phyloP scores from a whole-genome alignment of 139 green algal species.

The Asterochloris sp. region DNA sequence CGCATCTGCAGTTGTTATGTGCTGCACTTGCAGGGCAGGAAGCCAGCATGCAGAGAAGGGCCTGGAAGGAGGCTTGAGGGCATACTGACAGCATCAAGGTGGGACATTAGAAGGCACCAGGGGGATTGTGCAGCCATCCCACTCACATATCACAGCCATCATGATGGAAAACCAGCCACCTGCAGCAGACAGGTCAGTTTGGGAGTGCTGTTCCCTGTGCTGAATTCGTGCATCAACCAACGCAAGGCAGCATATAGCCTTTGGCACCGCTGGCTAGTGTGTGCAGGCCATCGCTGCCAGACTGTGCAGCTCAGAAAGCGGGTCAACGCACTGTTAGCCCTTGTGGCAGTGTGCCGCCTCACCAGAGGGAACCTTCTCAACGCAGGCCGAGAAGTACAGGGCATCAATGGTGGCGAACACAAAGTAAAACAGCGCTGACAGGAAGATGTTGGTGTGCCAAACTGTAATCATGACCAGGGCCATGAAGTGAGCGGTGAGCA shows the following conservation, averaged over 20 bases:
- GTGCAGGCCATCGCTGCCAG: background rate
- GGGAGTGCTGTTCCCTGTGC: too few relatives aligned
- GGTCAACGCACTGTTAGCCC: background rate
- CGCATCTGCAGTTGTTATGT: too few relatives aligned
- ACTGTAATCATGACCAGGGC: slow-evolving; percentile 29
- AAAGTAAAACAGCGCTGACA: slow-evolving; percentile 14
- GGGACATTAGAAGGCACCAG: too few relatives aligned
- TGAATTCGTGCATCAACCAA: background rate
- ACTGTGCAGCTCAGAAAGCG: background rate
- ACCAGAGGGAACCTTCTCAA: slow-evolving; percentile 42
- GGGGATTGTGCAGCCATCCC: too few relatives aligned
- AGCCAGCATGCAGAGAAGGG: too few relatives aligned
- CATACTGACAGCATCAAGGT: too few relatives aligned
- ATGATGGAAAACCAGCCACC: slow-evolving; percentile 31
- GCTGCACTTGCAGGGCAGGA: too few relatives aligned
- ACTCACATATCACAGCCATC: slow-evolving; percentile 18
- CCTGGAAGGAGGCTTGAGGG: too few relatives aligned
- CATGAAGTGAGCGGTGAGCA: slow-evolving; percentile 41
- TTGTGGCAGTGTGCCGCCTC: background rate
- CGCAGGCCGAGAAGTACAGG: slow-evolving; percentile 31
- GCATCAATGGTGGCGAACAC: slow-evolving; percentile 37
- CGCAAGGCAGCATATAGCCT: too few relatives aligned
- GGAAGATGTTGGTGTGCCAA: slow-evolving; percentile 19
- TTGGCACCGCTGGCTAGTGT: too few relatives aligned
- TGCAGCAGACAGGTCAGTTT: background rate